phyloP scores from a whole-genome alignment of 768 basidiomycete species.

The Trametes cingulata region DNA sequence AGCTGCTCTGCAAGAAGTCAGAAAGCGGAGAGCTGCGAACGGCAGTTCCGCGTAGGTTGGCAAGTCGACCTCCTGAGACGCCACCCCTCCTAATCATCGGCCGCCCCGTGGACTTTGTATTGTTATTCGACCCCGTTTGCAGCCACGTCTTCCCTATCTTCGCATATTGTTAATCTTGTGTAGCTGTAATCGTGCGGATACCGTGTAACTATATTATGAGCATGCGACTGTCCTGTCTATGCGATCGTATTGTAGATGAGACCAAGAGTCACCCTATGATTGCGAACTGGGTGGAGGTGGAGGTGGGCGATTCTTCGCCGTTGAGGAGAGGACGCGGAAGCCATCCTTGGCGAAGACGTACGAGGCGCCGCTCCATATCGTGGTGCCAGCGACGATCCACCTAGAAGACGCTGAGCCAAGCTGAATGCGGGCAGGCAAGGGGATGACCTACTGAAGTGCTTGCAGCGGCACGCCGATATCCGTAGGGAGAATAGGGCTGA shows the following conservation, averaged over 20 bases:
- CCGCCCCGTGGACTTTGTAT: constrained; percentile 1
- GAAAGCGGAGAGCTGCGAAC: constrained; percentile 30
- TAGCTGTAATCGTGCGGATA: constrained; percentile 12
- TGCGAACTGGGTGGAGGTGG: background rate
- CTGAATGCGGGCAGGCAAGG: background rate
- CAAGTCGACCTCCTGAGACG: background rate
- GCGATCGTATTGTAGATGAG: background rate
- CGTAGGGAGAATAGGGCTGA: constrained; percentile 73
- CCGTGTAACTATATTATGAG: constrained; percentile 8
- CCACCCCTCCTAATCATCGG: background rate
- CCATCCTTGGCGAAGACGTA: constrained; percentile 78
- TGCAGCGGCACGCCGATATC: constrained; percentile 57
- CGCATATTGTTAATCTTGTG: constrained; percentile 5
- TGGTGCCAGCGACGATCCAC: constrained; percentile 85
- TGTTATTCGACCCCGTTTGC: background rate
- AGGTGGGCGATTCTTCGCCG: constrained; percentile 11
- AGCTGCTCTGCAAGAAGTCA: constrained; percentile 71
- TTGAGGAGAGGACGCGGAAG: constrained; percentile 49
- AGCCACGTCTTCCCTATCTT: background rate
- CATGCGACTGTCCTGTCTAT: background rate
- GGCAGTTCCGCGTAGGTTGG: background rate
- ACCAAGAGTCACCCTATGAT: background rate
- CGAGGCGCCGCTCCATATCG: constrained; percentile 87
- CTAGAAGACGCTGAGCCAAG: constrained; percentile 41
- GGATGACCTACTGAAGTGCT: constrained; percentile 70